phyloP scores from a whole-genome alignment of 495 filamentous ascomycete species.

The Cercophora sp. region DNA sequence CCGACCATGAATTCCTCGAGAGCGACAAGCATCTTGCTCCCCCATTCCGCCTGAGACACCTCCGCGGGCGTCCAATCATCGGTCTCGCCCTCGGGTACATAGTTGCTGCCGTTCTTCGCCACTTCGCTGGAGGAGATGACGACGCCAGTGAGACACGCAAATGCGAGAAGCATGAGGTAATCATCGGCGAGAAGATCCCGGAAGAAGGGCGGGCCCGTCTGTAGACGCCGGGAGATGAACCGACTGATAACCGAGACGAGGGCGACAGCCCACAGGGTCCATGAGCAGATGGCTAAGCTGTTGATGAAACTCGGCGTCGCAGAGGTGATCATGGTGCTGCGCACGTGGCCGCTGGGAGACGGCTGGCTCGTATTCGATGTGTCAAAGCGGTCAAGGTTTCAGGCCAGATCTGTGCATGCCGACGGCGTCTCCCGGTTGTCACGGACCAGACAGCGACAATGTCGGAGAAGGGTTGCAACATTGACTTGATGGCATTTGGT shows the following conservation, averaged over 20 bases:
- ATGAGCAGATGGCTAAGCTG: neutral
- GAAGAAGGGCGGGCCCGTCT: neutral
- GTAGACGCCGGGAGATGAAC: conserved; percentile 4
- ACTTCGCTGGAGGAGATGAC: neutral
- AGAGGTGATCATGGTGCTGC: neutral
- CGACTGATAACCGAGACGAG: conserved; percentile 1
- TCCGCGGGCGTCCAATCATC: conserved; percentile 25
- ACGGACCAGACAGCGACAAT: too few relatives aligned
- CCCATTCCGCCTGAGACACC: conserved; percentile 27
- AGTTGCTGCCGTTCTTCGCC: conserved; percentile 28
- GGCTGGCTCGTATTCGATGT: too few relatives aligned
- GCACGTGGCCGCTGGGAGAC: too few relatives aligned
- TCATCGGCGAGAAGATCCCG: conserved; percentile 19
- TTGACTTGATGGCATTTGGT: too few relatives aligned
- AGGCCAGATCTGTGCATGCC: too few relatives aligned
- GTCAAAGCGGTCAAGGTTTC: too few relatives aligned
- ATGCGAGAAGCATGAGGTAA: conserved; percentile 13
- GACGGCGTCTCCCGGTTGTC: too few relatives aligned
- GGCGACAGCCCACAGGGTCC: conserved; percentile 2
- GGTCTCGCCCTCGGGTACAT: conserved; percentile 27
- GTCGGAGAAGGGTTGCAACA: too few relatives aligned
- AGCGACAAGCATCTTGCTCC: conserved; percentile 38
- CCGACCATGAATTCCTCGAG: conserved; percentile 28
- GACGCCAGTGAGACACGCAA: conserved; percentile 4
- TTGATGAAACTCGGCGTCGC: neutral